phyloP scores from a whole-genome alignment of 352 stramenopile genomes.

The Phytophthora citricola region DNA sequence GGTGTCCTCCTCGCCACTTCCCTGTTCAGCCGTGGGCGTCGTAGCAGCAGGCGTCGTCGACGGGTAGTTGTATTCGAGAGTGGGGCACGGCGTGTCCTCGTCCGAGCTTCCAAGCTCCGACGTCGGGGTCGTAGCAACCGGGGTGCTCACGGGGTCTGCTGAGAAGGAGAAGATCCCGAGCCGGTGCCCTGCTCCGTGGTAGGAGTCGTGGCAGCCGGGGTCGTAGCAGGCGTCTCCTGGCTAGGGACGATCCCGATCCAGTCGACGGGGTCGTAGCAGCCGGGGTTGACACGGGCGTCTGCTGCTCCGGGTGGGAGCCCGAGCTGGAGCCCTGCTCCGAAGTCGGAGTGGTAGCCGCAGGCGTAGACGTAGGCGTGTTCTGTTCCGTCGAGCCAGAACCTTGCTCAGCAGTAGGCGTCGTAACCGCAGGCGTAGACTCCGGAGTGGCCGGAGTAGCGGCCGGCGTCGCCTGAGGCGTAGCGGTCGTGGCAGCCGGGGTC shows the following conservation, averaged over 20 bases:
- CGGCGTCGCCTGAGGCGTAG: neutral
- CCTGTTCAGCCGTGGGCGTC: constrained; percentile 9
- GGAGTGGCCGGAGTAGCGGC: constrained; percentile 1
- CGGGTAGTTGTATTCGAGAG: constrained; percentile 41
- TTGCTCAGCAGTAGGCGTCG: constrained; percentile 5
- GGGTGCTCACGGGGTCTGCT: constrained; percentile 12
- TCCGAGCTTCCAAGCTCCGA: constrained; percentile 17
- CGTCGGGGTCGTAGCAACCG: constrained; percentile 13
- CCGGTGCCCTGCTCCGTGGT: constrained; percentile 1
- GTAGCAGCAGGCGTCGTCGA: constrained; percentile 2
- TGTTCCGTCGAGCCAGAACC: constrained; percentile 16
- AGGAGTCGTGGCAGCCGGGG: constrained; percentile 3
- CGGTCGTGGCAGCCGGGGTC: constrained; percentile 1
- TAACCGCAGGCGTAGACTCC: constrained; percentile 7
- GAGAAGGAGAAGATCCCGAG: constrained; percentile 8
- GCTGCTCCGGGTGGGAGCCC: neutral
- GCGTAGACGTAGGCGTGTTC: constrained; percentile 19
- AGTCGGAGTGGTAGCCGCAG: constrained; percentile 15
- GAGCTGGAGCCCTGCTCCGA: constrained; percentile 3
- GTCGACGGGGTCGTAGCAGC: neutral
- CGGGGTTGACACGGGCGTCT: constrained; percentile 1
- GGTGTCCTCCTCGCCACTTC: constrained; percentile 8
- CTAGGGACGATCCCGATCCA: constrained; percentile 10
- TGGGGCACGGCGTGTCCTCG: constrained; percentile 31
- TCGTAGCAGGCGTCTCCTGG: constrained; percentile 7